Conservation (phyloP, 495 filamentous ascomycete genomes). For the Tuber aestivum region DNA sequence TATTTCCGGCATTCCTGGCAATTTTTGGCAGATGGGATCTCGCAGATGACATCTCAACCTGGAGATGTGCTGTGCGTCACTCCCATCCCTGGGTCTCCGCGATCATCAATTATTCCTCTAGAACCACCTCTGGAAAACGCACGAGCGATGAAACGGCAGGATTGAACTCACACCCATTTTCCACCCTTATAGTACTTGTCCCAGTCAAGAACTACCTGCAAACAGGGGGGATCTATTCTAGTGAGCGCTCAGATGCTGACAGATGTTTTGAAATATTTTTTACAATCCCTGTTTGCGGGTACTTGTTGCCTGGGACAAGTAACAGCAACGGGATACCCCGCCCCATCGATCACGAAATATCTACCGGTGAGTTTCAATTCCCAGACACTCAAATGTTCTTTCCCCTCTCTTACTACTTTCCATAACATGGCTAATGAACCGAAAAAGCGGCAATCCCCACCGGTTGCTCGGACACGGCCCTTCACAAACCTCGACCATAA, state of each 20-base stretch:
- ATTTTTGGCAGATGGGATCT: slow-evolving; percentile 18
- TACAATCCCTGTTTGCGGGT: too few species aligned
- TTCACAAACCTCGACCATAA: neutral
- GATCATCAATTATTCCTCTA: slow-evolving; percentile 36
- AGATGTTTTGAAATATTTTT: too few species aligned
- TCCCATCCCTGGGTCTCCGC: slow-evolving; percentile 11
- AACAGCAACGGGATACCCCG: slow-evolving; percentile 30
- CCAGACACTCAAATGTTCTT: slow-evolving; percentile 34
- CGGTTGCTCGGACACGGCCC: slow-evolving; percentile 5
- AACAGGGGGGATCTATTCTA: too few species aligned
- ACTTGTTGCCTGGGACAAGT: too few species aligned
- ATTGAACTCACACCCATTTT: slow-evolving; percentile 31
- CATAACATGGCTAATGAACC: neutral
- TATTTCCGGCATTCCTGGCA: slow-evolving; percentile 21
- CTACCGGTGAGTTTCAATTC: slow-evolving; percentile 34
- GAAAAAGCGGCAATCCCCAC: slow-evolving; percentile 2
- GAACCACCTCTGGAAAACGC: slow-evolving; percentile 33
- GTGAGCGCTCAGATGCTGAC: too few species aligned
- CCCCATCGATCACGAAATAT: slow-evolving; percentile 18
- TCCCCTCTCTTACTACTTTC: neutral
- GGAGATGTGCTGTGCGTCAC: slow-evolving; percentile 29
- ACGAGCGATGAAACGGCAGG: slow-evolving; percentile 41
- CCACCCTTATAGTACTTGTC: slow-evolving; percentile 25
- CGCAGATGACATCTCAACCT: slow-evolving; percentile 30
- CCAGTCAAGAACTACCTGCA: too few species aligned